A percentile compares a stretch with the other conserved stretches of the same genome.
phyloP scores from a whole-genome alignment of 1,284 basidiomycete species.

The Laetiporus sulphureus region DNA sequence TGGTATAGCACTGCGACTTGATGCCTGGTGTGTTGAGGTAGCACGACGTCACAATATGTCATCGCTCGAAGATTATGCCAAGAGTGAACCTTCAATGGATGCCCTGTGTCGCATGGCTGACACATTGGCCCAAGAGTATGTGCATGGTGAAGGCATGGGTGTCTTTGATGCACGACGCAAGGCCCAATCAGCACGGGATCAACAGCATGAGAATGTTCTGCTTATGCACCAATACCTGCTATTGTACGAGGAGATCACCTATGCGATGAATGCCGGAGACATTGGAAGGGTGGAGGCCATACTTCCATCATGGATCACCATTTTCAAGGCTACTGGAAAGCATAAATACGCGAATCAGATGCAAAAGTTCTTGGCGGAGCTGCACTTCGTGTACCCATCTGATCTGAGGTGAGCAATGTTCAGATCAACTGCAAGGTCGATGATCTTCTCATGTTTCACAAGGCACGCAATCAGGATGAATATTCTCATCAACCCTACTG shows the following conservation, averaged over 20 bases:
- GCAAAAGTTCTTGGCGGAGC: constrained; percentile 16
- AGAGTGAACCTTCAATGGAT: constrained; percentile 16
- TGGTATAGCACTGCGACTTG: constrained; percentile 16
- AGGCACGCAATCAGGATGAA: constrained; percentile 17
- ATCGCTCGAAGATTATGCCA: constrained; percentile 20
- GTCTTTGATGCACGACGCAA: no score
- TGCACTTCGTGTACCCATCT: constrained; percentile 26
- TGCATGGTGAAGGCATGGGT: no score
- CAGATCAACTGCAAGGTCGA: no score
- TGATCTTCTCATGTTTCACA: not conserved
- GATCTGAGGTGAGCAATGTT: constrained; percentile 15
- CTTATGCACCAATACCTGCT: constrained; percentile 24
- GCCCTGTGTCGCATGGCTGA: no score
- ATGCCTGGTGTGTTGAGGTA: constrained; percentile 17
- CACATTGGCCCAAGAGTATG: no score
- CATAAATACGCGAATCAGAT: constrained; percentile 30
- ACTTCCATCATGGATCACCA: constrained; percentile 24
- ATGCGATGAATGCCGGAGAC: constrained; percentile 29
- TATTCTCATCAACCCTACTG: constrained; percentile 22
- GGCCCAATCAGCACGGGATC: no score
- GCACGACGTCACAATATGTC: no score
- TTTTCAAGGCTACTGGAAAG: constrained; percentile 27
- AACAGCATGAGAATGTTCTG: constrained; percentile 24
- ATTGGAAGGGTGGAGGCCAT: constrained; percentile 27
- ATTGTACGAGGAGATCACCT: constrained; percentile 27